These are phyloP conservation scores for Xylaria venustula DNA, from an alignment of 495 filamentous ascomycete species.

Conservation along the genomic window DNA sequence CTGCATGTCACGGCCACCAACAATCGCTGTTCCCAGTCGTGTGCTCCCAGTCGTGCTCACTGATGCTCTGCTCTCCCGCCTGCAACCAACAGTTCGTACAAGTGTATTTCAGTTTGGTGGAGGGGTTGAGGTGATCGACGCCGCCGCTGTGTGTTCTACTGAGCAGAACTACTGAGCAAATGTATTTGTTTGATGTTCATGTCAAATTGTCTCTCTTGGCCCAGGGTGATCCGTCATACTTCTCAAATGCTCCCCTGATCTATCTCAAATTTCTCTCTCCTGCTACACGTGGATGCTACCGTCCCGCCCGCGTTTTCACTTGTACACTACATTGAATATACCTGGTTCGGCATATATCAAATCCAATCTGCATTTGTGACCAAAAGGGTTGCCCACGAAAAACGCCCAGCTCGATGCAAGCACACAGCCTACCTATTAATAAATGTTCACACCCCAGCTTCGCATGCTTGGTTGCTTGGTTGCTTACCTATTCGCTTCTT, in stretches of 20 bases:
- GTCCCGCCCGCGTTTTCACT: background rate
- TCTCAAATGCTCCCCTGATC: conserved; percentile 10
- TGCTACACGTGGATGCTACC: background rate
- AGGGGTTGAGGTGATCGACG: conserved; percentile 7
- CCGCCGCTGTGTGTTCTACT: too few species aligned
- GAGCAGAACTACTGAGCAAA: too few species aligned
- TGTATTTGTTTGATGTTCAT: too few species aligned
- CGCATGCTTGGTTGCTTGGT: background rate
- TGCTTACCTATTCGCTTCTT: conserved; percentile 1
- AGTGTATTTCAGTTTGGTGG: background rate
- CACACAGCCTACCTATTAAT: conserved; percentile 14
- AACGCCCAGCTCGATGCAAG: conserved; percentile 2
- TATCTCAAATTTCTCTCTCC: conserved; percentile 11
- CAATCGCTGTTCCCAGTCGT: background rate
- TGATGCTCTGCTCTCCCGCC: too few species aligned
- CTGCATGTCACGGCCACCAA: background rate
- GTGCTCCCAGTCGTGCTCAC: too few species aligned
- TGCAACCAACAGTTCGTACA: background rate
- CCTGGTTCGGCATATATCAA: conserved; percentile 6
- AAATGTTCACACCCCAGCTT: conserved; percentile 8
- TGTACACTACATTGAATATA: background rate
- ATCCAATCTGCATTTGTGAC: conserved; percentile 7
- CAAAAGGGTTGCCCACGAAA: conserved; percentile 8
- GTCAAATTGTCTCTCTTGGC: conserved; percentile 2
- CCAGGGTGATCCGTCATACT: conserved; percentile 4